Percentiles rank a stretch among this genome's conserved stretches.
Evolutionary conservation across 2,329 filamentous ascomycete species (phyloP).

Genomic region (Pseudocercospora vitis): DNA sequence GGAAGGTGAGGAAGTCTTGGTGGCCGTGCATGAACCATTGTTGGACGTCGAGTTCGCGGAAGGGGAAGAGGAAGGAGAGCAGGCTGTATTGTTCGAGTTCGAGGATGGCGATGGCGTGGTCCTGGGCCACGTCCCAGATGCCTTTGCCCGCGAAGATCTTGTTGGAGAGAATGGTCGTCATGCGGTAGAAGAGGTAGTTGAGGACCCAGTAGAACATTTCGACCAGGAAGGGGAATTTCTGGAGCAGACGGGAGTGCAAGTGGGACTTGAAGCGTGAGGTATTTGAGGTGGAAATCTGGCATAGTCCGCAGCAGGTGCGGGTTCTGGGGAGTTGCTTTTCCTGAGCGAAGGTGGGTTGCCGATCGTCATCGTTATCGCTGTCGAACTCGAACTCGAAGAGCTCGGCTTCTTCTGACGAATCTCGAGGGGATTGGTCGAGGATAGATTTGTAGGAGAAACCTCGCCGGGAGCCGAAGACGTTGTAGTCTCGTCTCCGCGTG

Average conservation of each 20-base stretch:
- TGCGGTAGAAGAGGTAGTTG: constrained; percentile 63
- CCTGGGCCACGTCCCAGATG: constrained; percentile 57
- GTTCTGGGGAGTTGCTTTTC: constrained; percentile 50
- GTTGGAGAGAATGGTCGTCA: constrained; percentile 45
- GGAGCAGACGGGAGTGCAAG: constrained; percentile 61
- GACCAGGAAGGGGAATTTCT: constrained; percentile 67
- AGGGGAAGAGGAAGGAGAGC: constrained; percentile 54
- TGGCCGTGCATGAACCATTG: constrained; percentile 59
- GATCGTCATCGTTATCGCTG: constrained; percentile 40
- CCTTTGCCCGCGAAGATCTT: constrained; percentile 42
- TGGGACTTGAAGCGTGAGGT: constrained; percentile 58
- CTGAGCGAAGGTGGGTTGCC: constrained; percentile 34
- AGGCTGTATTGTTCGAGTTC: constrained; percentile 53
- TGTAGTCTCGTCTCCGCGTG: constrained; percentile 49
- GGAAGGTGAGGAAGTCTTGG: constrained; percentile 52
- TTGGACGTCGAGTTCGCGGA: constrained; percentile 55
- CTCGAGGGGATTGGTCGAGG: constrained; percentile 34
- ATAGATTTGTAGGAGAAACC: constrained; percentile 33
- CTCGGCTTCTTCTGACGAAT: constrained; percentile 35
- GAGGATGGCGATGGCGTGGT: constrained; percentile 56
- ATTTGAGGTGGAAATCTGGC: constrained; percentile 41
- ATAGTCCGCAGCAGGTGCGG: constrained; percentile 53
- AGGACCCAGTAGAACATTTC: constrained; percentile 74
- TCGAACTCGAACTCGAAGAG: constrained; percentile 42
- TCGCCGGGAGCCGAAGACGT: constrained; percentile 39